Evolutionary conservation across 495 filamentous ascomycete genomes (phyloP).

Genomic region (Rusavskia elegans): DNA sequence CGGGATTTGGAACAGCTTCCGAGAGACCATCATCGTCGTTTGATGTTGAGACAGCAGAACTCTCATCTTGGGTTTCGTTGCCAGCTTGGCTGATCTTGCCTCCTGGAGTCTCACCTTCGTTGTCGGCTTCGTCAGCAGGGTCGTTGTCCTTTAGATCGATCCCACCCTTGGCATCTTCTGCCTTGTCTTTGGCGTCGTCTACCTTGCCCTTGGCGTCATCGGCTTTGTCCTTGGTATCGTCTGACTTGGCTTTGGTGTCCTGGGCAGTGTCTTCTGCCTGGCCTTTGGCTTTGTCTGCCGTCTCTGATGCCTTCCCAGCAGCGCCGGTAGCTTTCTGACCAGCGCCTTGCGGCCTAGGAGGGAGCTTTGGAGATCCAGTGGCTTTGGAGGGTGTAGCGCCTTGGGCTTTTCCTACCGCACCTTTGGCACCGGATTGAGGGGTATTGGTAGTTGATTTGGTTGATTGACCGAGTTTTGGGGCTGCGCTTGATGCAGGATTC

Average conservation of each 20-base stretch:
- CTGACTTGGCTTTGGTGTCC: slow-evolving; percentile 1
- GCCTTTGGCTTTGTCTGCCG: slow-evolving; percentile 10
- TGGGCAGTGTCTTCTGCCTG: slow-evolving; percentile 16
- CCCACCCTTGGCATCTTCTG: slow-evolving; percentile 13
- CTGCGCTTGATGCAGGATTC: slow-evolving; percentile 26
- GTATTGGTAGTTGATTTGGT: slow-evolving; percentile 14
- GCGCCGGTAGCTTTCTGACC: slow-evolving; percentile 3
- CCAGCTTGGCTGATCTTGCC: slow-evolving; percentile 16
- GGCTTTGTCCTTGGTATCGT: too few species aligned
- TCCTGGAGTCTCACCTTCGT: slow-evolving; percentile 12
- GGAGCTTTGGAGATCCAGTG: slow-evolving; percentile 18
- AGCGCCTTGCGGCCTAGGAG: slow-evolving; percentile 15
- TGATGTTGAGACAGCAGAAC: slow-evolving; percentile 14
- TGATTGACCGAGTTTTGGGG: slow-evolving; percentile 25
- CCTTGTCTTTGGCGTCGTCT: slow-evolving; percentile 8
- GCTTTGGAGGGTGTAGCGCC: slow-evolving; percentile 1
- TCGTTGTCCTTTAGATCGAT: slow-evolving; percentile 17
- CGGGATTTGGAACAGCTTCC: slow-evolving; percentile 14
- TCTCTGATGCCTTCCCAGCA: slow-evolving; percentile 10
- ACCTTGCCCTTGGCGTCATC: too few species aligned
- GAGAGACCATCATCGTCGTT: slow-evolving; percentile 18
- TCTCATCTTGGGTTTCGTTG: slow-evolving; percentile 17
- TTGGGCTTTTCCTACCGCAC: slow-evolving; percentile 12
- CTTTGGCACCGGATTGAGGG: slow-evolving; percentile 15
- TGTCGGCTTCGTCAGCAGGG: slow-evolving; percentile 18